phyloP scores from a whole-genome alignment of 2,329 filamentous ascomycete species.

The Hypoxylon sp. region DNA sequence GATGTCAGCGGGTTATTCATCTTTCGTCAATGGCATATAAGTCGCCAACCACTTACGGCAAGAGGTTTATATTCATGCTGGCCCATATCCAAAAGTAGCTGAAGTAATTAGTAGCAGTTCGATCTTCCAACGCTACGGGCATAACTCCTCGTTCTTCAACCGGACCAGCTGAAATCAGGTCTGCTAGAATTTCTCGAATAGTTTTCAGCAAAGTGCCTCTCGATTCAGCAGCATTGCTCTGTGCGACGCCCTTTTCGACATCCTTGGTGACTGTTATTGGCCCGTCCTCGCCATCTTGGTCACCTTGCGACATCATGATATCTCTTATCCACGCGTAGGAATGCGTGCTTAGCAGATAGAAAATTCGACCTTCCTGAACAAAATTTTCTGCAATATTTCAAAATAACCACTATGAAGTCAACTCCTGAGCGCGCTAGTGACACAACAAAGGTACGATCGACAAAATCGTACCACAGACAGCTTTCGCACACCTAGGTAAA shows the following conservation, averaged over 20 bases:
- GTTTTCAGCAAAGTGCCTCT: conserved; percentile 5
- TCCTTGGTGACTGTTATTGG: conserved; percentile 17
- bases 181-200: conserved; percentile 17
- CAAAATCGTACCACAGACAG: conserved; percentile 7
- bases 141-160: conserved; percentile 52
- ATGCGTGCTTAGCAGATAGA: background rate
- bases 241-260: conserved; percentile 33
- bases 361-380: background rate
- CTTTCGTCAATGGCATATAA: background rate
- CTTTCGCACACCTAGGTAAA: background rate
- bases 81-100: conserved; percentile 54
- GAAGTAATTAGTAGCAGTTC: conserved; percentile 50
- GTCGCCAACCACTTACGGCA: conserved; percentile 47
- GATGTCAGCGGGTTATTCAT: conserved; percentile 22
- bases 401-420: background rate
- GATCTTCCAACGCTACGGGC: conserved; percentile 51
- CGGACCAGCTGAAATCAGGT: conserved; percentile 39
- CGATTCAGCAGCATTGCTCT: conserved; percentile 24
- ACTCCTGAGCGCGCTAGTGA: conserved; percentile 7
- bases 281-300: conserved; percentile 6
- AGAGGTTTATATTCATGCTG: conserved; percentile 52
- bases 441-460: conserved; percentile 4
- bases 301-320: conserved; percentile 24
- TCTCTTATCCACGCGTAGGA: background rate
- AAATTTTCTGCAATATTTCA: background rate